Evolutionary conservation across 2,329 filamentous ascomycete species (phyloP), one percentile per base, ranked within the genome.

Genomic region (Paradendryphiella salina): DNA sequence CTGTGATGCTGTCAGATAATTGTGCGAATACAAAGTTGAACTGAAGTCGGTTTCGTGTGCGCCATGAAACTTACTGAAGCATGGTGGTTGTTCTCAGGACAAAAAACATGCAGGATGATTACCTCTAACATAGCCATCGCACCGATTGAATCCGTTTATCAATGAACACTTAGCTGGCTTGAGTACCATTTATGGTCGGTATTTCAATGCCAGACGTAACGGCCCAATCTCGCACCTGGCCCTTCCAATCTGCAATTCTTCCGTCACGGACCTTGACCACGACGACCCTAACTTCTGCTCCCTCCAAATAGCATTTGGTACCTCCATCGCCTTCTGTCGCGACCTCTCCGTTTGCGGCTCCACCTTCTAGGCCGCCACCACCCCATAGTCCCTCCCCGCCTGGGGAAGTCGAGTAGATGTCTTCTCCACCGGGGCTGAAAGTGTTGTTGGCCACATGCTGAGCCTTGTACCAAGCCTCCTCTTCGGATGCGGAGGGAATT

Each of bases 161-260:
- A 6, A 9, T 9, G 23, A 6, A 6, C 23, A 26, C 2, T 26
- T 26, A 26, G 6, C 8, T 26, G 23, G 8, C 23, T 10, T 26
- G 23, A 26, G 23, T 26, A 26, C 23, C 23, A 10, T 26, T 26
- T 26, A 26, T 26, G 23, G 23, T 26, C 7, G 23, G 23, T 26
- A 10, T 3, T 10, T 26, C 23, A 6, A 26, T 26, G 23, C 10
- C 23, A 10, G 23, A 26, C 8, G 23, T 26, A 26, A 26, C 23
- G 8, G 23, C 23, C 84, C 85, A 97, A 70, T 97, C 93, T 64
- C 88, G 84, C 4, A 97, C 90, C 11, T 85, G 84, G n/a, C 94
- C 93, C 77, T 96, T 96, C 88, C 89, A 96, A 72, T 96, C 94
- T 59, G 89, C 91, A 64, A 95, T 95, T 65, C 91, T 82, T 40